Conservation (phyloP, 345 rosid genomes). For the Acer yangbiense region DNA sequence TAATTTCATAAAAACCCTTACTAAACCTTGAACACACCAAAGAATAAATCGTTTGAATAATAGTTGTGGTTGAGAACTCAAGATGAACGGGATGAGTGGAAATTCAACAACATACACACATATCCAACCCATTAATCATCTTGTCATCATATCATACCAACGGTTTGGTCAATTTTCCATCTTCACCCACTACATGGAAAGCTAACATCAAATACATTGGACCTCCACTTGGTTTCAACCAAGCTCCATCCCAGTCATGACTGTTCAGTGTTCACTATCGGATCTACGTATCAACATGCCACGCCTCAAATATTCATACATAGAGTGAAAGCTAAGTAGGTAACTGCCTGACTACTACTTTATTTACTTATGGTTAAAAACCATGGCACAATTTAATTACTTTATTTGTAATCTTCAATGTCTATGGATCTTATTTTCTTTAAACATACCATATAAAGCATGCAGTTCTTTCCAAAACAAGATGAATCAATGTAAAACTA, state of each 20-base stretch:
- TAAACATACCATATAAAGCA: background rate
- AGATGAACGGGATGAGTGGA: background rate
- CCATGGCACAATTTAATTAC: background rate
- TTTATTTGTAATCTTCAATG: background rate
- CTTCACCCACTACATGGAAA: background rate
- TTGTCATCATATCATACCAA: background rate
- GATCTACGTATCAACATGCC: slow-evolving; percentile 3
- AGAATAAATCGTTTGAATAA: background rate
- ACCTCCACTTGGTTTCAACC: background rate
- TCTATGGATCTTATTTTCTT: background rate
- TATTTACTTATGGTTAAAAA: background rate
- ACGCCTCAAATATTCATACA: background rate
- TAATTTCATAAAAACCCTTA: background rate
- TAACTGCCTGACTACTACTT: background rate
- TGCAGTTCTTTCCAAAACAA: background rate
- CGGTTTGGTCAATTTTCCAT: background rate
- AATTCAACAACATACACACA: background rate
- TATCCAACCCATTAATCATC: background rate
- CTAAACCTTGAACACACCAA: background rate
- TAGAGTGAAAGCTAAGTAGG: background rate
- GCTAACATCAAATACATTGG: background rate
- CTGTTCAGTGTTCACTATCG: background rate
- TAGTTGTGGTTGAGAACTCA: background rate
- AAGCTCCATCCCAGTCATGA: background rate
- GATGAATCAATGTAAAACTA: background rate